Conservation (phyloP, 169 alveolate genomes). For the Nephromyces sp. region DNA sequence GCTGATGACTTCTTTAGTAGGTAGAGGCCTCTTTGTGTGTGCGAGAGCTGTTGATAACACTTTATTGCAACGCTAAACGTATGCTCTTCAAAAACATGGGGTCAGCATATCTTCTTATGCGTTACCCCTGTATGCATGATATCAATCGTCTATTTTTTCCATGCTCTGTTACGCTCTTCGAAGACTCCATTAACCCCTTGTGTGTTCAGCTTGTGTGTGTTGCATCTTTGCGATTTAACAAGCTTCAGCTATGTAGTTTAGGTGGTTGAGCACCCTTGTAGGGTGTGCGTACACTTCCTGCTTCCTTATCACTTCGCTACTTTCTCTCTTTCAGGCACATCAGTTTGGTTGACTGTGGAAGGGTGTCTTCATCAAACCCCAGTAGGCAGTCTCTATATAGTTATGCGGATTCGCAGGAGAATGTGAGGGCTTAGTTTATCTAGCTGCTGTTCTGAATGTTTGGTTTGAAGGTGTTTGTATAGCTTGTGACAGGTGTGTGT, state of each 20-base stretch:
- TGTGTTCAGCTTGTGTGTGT: neutral
- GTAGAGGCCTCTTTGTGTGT: no score
- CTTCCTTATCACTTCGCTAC: no score
- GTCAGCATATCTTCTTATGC: no score
- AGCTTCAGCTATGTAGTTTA: neutral
- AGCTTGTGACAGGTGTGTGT: neutral
- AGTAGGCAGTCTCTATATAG: constrained; percentile 81
- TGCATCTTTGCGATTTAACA: neutral
- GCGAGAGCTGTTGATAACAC: no score
- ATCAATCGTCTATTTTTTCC: neutral
- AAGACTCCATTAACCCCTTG: neutral
- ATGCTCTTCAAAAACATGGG: no score
- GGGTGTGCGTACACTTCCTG: neutral
- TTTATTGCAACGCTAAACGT: no score
- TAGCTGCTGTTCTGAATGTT: neutral
- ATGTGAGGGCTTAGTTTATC: constrained; percentile 12
- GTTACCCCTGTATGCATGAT: neutral
- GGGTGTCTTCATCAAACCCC: constrained; percentile 80
- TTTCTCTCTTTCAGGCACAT: constrained; percentile 44
- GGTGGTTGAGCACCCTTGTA: neutral
- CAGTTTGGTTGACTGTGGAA: constrained; percentile 79
- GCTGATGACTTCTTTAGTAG: no score
- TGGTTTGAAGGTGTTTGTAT: neutral
- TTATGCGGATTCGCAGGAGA: constrained; percentile 72
- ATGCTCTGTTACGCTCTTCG: neutral